A percentile compares a stretch with the other conserved stretches of the same genome.
phyloP scores from a whole-genome alignment of 2,329 filamentous ascomycete species.

The Talaromyces sp. region DNA sequence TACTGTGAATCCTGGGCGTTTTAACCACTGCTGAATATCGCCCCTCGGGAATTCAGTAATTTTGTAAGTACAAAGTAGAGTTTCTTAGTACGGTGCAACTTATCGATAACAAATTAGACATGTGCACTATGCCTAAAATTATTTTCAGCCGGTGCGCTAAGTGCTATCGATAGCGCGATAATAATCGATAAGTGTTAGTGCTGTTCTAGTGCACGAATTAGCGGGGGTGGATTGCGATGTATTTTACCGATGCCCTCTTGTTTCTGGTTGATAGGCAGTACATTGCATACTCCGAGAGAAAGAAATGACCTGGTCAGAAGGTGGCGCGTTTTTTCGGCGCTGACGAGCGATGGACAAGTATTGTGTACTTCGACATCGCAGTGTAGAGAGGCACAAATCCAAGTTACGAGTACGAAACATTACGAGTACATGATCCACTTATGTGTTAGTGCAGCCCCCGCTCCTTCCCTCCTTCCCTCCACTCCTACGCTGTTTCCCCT shows the following conservation, averaged over 20 bases:
- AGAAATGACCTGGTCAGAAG: neutral
- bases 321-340: neutral
- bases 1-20: neutral
- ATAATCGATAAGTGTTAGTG: neutral
- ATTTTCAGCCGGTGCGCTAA: neutral
- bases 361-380: neutral
- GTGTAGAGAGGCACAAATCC: neutral
- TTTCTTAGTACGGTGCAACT: neutral
- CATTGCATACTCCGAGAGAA: neutral
- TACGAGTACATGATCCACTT: neutral
- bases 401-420: neutral
- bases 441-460: neutral
- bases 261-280: neutral
- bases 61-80: neutral
- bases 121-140: neutral
- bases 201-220: neutral
- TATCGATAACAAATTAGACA: constrained; percentile 4
- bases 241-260: neutral
- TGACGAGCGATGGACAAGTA: neutral
- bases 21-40: neutral
- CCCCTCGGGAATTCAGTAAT: neutral
- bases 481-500: constrained; percentile 6
- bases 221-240: neutral
- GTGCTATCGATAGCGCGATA: neutral
- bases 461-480: constrained; percentile 1